Percentiles rank a stretch among this genome's conserved stretches.
These are phyloP conservation scores for Boletus rubropictus DNA, from an alignment of 768 basidiomycete genomes.

Conservation along the genomic window DNA sequence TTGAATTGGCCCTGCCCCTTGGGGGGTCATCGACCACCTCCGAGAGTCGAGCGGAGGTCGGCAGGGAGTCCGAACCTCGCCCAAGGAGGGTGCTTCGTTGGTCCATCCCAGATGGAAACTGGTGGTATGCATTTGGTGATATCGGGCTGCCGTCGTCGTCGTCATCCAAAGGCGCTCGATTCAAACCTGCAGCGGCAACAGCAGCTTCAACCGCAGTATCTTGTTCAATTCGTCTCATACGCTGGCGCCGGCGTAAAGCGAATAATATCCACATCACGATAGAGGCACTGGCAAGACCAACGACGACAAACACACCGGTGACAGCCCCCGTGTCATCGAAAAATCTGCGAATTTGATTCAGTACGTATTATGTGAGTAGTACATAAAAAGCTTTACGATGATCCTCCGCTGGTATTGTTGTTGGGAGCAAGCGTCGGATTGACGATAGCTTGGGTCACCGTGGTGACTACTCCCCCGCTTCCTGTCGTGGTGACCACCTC, in stretches of 20 bases:
- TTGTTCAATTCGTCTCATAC: slow-evolving; percentile 56
- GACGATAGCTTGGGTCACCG: slow-evolving; percentile 57
- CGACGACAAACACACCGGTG: slow-evolving; percentile 84
- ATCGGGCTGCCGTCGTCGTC: slow-evolving; percentile 42
- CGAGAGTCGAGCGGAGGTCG: slow-evolving; percentile 33
- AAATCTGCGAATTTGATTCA: slow-evolving; percentile 48
- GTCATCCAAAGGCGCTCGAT: slow-evolving; percentile 61
- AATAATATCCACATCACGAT: slow-evolving; percentile 69
- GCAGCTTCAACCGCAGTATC: slow-evolving; percentile 69
- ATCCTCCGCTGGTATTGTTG: slow-evolving; percentile 34
- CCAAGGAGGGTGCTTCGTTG: slow-evolving; percentile 32
- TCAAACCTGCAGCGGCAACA: slow-evolving; percentile 64
- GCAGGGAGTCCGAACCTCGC: slow-evolving; percentile 15
- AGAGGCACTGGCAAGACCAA: slow-evolving; percentile 71
- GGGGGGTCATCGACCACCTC: slow-evolving; percentile 19
- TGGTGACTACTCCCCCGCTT: slow-evolving; percentile 46
- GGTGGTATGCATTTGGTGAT: slow-evolving; percentile 18
- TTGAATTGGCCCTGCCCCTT: slow-evolving; percentile 43
- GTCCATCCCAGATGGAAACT: slow-evolving; percentile 32
- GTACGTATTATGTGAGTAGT: background rate
- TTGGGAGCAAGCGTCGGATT: slow-evolving; percentile 67
- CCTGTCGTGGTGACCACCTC: slow-evolving; percentile 49
- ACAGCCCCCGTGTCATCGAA: slow-evolving; percentile 88
- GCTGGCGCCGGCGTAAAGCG: slow-evolving; percentile 59
- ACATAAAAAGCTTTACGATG: slow-evolving; percentile 40